Evolutionary conservation across 2,329 filamentous ascomycete genomes (phyloP).

Genomic region (Aureobasidium vineae): DNA sequence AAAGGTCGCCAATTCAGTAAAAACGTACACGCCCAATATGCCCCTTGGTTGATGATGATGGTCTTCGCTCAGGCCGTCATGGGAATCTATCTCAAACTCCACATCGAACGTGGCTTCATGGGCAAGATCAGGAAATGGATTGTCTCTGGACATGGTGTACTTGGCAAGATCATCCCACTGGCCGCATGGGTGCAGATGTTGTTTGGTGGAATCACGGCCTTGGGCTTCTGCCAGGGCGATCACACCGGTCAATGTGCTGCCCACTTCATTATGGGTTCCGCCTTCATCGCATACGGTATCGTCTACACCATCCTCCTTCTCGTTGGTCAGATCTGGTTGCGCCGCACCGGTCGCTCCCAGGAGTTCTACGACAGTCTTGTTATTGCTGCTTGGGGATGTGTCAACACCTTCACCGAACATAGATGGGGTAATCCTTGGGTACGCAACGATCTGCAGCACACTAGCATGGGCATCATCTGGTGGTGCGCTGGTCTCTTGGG

Average conservation of each 20-base stretch:
- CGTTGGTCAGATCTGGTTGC: slow-evolving; percentile 85
- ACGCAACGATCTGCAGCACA: slow-evolving; percentile 93
- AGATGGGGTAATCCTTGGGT: slow-evolving; percentile 89
- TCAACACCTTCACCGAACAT: slow-evolving; percentile 98
- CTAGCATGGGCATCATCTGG: slow-evolving; percentile 99
- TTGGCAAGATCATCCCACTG: slow-evolving; percentile 85
- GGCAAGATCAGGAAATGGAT: slow-evolving; percentile 71
- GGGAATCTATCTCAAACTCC: slow-evolving; percentile 83
- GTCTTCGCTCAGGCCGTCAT: slow-evolving; percentile 73
- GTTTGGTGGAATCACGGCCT: slow-evolving; percentile 87
- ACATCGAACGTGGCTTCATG: slow-evolving; percentile 80
- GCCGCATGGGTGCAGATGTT: slow-evolving; percentile 91
- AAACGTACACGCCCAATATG: slow-evolving; percentile 81
- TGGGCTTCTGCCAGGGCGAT: slow-evolving; percentile 87
- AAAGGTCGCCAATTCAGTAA: slow-evolving; percentile 79
- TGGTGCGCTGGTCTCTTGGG: slow-evolving; percentile 91
- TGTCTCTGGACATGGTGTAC: slow-evolving; percentile 70
- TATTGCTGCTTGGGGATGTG: slow-evolving; percentile 91
- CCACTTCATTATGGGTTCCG: slow-evolving; percentile 98
- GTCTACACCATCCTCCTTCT: slow-evolving; percentile 81
- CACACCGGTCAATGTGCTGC: slow-evolving; percentile 90
- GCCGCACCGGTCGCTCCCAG: slow-evolving; percentile 78
- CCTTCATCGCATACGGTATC: slow-evolving; percentile 92
- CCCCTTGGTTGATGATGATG: slow-evolving; percentile 75
- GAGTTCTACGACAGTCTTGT: slow-evolving; percentile 94